Evolutionary conservation across 805 yeast species (phyloP), one percentile per base, ranked within the genome.

Genomic region (Starmerella bombi): DNA sequence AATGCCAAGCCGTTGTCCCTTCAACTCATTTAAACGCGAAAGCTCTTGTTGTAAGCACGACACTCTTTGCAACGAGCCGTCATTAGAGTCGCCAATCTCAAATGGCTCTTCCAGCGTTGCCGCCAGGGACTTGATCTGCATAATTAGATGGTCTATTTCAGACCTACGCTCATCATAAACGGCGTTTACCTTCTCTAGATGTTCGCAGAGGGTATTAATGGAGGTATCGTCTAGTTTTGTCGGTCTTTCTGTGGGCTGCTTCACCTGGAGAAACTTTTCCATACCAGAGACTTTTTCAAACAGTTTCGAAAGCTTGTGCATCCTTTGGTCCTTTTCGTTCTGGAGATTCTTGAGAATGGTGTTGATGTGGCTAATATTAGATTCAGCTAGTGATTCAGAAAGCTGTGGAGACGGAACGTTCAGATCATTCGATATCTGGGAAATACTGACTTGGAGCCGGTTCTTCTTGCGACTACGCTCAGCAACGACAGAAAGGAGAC

Each of bases 11-110:
- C 25, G 36, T 31, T 35, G 20, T 5, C 40, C 16, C 32, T 40
- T 36, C 27, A 34, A 32, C 21, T 20, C 27, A 10, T 38, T 25
- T 25, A 40, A 25, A 22, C 34, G 40, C 10, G 22, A 34, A 4
- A 37, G 31, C 25, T 35, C 28, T 17, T 12, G 5, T 14, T 35
- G 29, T 16, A 41, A 25, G 9, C 15, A 16, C 3, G 31, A 21
- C 2, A 43, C 10, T 2, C 40, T 19, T 3, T 35, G 18, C 9
- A 5, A 38, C 5, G 41, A 16, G 16, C 36, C 37, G 7, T 22
- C 41, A 7, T 15, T 3, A 5, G 12, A 17, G 27, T 21, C 16
- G 5, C 34, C 36, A 3, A 30, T 25, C 2, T 25, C 22, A 14
- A n/a, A 15, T 2, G 25, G 17, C 2, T 25, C 19, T 7, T 25